A percentile compares a stretch with the other conserved stretches of the same genome.
These are phyloP conservation scores for Asterionellopsis glacialis DNA, from an alignment of 108 stramenopile species.

Conservation along the genomic window DNA sequence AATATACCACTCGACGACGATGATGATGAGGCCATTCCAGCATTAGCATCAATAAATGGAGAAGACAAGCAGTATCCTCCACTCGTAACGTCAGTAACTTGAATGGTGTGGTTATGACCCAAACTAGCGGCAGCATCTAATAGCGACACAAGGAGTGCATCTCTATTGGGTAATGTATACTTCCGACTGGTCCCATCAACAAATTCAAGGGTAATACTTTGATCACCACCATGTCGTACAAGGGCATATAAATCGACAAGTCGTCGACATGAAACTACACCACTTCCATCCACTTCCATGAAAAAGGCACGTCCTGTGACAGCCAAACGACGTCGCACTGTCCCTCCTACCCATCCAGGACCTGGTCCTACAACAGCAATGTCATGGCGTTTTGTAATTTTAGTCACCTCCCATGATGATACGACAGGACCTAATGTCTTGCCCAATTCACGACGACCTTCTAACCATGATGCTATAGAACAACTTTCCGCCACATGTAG, in stretches of 20 bases:
- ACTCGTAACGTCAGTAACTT: constrained; percentile 37
- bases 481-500: constrained; percentile 25
- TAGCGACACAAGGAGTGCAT: constrained; percentile 51
- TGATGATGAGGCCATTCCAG: not conserved
- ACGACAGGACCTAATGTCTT: constrained; percentile 18
- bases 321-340: constrained; percentile 34
- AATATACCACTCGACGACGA: constrained; percentile 24
- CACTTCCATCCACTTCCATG: constrained; percentile 40
- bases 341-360: constrained; percentile 34
- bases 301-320: constrained; percentile 37
- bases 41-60: constrained; percentile 12
- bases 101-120: constrained; percentile 29
- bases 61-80: constrained; percentile 35
- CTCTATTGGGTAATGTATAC: constrained; percentile 17
- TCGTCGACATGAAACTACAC: constrained; percentile 32
- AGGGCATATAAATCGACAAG: constrained; percentile 36
- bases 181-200: constrained; percentile 20
- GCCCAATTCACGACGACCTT: constrained; percentile 11
- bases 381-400: constrained; percentile 41
- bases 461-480: constrained; percentile 31
- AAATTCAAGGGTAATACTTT: constrained; percentile 40
- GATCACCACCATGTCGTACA: constrained; percentile 30
- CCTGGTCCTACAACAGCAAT: constrained; percentile 19
- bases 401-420: constrained; percentile 38
- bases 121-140: constrained; percentile 44